These are phyloP conservation scores for Fragilaria crotonensis DNA, from an alignment of 108 stramenopile species.

Conservation along the genomic window DNA sequence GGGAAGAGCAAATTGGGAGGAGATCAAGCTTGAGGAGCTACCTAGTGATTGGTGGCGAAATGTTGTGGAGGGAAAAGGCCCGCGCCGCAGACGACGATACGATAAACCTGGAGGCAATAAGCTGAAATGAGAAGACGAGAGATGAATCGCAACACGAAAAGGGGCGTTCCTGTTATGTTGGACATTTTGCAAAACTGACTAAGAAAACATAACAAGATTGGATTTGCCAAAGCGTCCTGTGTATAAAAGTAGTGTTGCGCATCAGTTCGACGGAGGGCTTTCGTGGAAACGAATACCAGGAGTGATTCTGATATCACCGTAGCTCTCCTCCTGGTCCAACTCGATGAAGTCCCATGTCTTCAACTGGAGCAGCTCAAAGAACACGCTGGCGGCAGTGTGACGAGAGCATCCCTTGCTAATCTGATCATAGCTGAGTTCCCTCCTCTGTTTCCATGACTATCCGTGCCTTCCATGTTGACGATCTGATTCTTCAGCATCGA, in stretches of 20 bases:
- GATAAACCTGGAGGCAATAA: not conserved
- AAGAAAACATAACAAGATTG: too few species aligned
- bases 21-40: conserved; percentile 40
- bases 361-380: conserved; percentile 85
- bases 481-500: conserved; percentile 37
- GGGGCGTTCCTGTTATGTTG: too few species aligned
- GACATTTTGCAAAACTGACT: too few species aligned
- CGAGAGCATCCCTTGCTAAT: conserved; percentile 58
- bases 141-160: too few species aligned
- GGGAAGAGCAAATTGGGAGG: conserved; percentile 31
- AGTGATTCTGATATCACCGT: conserved; percentile 76
- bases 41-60: conserved; percentile 60
- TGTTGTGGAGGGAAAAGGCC: conserved; percentile 53
- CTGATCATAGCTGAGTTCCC: conserved; percentile 50
- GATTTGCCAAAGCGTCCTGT: too few species aligned
- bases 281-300: conserved; percentile 25
- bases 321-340: conserved; percentile 80
- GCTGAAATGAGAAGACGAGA: not conserved
- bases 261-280: conserved; percentile 15
- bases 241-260: too few species aligned
- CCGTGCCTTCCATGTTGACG: conserved; percentile 33
- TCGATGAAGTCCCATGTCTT: conserved; percentile 97
- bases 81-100: conserved; percentile 11
- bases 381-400: conserved; percentile 78
- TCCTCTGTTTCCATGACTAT: conserved; percentile 24